Evolutionary conservation across 306 rosid genomes (phyloP), one percentile per base, ranked within the genome.

Genomic region (Vigna angularis): DNA sequence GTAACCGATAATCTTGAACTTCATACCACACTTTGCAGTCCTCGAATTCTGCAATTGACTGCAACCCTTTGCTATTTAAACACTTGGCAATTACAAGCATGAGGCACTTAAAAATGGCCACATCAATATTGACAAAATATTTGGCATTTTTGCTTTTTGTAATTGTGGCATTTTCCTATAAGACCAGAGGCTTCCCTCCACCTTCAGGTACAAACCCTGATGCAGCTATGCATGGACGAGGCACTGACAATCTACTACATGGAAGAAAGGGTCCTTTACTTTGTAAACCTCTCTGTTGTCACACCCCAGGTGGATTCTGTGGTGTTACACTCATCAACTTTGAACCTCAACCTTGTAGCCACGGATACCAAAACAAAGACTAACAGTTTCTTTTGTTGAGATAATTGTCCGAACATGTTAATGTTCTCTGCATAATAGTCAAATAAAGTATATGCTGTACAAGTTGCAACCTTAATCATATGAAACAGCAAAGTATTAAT

Each of bases 211-310:
- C 67, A 28, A 50, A 9, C 10, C 9, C 48, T 47, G 22, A 9
- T 56, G 15, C 57, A 57, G 26, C 17, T 22, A 42, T 9, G 56
- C 67, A 73, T 56, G 56, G 26, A 73, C 8, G 12, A 20, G 76
- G 12, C 55, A 20, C 34, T 66, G 67, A 24, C 45, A 63, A 5
- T 34, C 48, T 38, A 63, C 1, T 32, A 22, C 22, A 12, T 42
- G 75, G 69, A 12, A 44, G 9, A 32, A 47, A 16, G 28, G 77
- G 45, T 76, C 73, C 71, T 12, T 50, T 78, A 18, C 38, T 48
- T 34, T 81, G 76, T 76, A 70, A 63, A 42, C 84, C 72, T 1
- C 10, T 78, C 3, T 11, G 64, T 18, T 79, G 86, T 50, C 62
- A 63, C n/a, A 70, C 56, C 57, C 49, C 47, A 20, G 56, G 14